A percentile compares a stretch with the other conserved stretches of the same genome.
These are phyloP conservation scores for Chrysopogon serrulatus DNA, from an alignment of 176 grass and related monocot genomes.

Conservation along the genomic window DNA sequence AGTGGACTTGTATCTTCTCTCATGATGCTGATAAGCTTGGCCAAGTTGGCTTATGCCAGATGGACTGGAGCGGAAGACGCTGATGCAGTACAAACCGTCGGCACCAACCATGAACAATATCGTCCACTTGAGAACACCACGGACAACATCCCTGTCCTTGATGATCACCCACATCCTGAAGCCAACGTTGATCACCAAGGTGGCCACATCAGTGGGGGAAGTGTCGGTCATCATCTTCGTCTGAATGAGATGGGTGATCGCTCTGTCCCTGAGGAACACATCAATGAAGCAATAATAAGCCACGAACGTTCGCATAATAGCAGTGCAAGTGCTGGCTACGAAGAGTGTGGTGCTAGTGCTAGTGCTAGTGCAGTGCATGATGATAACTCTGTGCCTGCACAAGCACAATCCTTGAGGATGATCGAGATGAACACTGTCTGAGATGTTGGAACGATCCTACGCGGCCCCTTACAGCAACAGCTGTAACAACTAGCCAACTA, in stretches of 20 bases:
- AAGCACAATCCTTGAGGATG: not conserved
- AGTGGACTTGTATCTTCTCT: slow-evolving; percentile 37
- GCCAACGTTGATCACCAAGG: not conserved
- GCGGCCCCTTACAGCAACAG: not conserved
- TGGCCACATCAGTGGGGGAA: not conserved
- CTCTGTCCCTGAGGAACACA: too few relatives aligned
- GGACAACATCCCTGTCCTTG: not conserved
- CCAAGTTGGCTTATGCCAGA: not conserved
- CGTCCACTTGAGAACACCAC: not conserved
- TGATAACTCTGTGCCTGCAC: not conserved
- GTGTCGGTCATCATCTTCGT: not conserved
- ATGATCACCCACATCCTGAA: not conserved
- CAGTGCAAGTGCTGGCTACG: too few relatives aligned
- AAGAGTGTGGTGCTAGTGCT: not conserved
- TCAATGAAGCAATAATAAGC: too few relatives aligned
- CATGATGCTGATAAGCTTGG: slow-evolving; percentile 37
- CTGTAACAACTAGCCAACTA: not conserved
- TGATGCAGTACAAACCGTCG: not conserved
- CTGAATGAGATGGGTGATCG: too few relatives aligned
- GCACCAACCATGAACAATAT: not conserved
- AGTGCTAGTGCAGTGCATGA: not conserved
- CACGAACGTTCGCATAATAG: too few relatives aligned
- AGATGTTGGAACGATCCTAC: not conserved
- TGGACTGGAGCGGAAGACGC: not conserved
- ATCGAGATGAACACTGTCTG: not conserved